Evolutionary conservation across 2,329 filamentous ascomycete species (phyloP).

Genomic region (Ploettnerulaceae sp.): DNA sequence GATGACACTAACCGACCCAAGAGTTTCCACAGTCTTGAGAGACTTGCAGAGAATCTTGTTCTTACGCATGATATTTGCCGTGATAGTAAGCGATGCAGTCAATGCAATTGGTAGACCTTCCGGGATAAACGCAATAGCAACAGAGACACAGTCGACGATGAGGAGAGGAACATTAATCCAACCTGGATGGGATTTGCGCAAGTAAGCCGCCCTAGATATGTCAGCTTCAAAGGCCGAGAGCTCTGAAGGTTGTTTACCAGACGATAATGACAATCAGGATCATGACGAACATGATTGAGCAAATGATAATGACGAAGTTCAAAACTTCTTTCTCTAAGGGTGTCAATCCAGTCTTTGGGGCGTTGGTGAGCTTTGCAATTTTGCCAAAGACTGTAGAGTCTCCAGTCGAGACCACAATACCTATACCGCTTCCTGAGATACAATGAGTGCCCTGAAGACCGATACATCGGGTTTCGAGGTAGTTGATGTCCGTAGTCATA

Average conservation of each 20-base stretch:
- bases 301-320: constrained; percentile 67
- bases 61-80: constrained; percentile 69
- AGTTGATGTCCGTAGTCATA: constrained; percentile 66
- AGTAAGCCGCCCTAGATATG: constrained; percentile 50
- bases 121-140: constrained; percentile 71
- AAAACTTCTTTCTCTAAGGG: constrained; percentile 68
- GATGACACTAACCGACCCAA: constrained; percentile 67
- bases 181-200: constrained; percentile 59
- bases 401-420: constrained; percentile 66
- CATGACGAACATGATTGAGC: constrained; percentile 60
- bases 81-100: constrained; percentile 68
- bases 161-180: constrained; percentile 70
- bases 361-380: constrained; percentile 67
- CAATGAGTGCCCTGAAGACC: constrained; percentile 78
- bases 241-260: constrained; percentile 46
- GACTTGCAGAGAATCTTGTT: constrained; percentile 77
- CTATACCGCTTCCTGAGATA: constrained; percentile 60
- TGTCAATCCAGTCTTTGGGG: constrained; percentile 62
- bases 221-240: constrained; percentile 7
- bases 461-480: constrained; percentile 71
- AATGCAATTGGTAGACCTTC: constrained; percentile 68
- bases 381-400: constrained; percentile 71
- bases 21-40: constrained; percentile 71
- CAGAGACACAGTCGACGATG: constrained; percentile 68
- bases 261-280: constrained; percentile 60